A percentile compares a stretch with the other conserved stretches of the same genome.
These are phyloP conservation scores for Candida montana DNA, from an alignment of 805 yeast genomes.

Conservation along the genomic window DNA sequence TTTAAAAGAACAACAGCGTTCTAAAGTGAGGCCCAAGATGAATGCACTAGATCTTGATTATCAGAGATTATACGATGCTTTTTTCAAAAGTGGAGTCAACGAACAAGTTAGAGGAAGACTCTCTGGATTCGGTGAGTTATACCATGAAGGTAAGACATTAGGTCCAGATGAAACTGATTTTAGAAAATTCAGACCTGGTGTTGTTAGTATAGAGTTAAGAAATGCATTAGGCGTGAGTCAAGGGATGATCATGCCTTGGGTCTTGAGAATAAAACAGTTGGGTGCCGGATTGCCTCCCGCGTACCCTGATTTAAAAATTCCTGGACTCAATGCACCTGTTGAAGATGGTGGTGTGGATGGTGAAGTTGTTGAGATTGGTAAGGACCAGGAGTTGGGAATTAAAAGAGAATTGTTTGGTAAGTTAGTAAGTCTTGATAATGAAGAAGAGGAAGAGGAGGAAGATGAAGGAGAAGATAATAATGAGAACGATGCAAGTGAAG, in stretches of 20 bases:
- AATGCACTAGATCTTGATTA: conserved; percentile 84
- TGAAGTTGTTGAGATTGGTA: conserved; percentile 22
- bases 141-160: conserved; percentile 68
- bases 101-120: conserved; percentile 41
- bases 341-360: conserved; percentile 33
- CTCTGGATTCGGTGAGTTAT: conserved; percentile 72
- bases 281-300: conserved; percentile 74
- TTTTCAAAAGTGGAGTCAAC: conserved; percentile 69
- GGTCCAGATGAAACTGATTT: conserved; percentile 35
- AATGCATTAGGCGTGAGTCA: conserved; percentile 64
- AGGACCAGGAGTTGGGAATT: conserved; percentile 14
- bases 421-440: conserved; percentile 21
- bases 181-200: conserved; percentile 57
- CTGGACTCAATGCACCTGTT: conserved; percentile 42
- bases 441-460: conserved; percentile 15
- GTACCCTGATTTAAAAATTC: conserved; percentile 60
- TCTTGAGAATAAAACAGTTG: conserved; percentile 52
- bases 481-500: conserved; percentile 11
- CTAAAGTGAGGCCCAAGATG: conserved; percentile 84
- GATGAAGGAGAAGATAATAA: conserved; percentile 14
- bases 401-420: conserved; percentile 26
- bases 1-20: conserved; percentile 70
- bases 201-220: conserved; percentile 53
- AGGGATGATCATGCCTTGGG: conserved; percentile 63
- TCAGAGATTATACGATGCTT: conserved; percentile 75